Percentiles rank a stretch among this genome's conserved stretches.
These are phyloP conservation scores for Populus tremula DNA, from an alignment of 345 rosid genomes.

Conservation along the genomic window DNA sequence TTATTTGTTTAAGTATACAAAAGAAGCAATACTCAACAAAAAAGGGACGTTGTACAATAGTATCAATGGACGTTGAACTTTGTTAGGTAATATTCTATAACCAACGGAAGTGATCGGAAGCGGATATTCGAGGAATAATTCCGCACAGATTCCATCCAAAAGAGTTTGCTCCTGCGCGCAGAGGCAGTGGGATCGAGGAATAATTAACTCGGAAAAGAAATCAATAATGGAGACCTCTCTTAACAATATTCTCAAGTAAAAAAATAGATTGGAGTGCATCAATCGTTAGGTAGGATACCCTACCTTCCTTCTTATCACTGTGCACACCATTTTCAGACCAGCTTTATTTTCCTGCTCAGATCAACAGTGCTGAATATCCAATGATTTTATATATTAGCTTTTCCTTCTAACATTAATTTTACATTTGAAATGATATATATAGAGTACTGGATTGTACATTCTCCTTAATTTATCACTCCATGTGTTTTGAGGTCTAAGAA, in stretches of 20 bases:
- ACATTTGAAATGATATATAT: no score
- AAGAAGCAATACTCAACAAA: not conserved
- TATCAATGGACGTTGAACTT: not conserved
- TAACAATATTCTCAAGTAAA: not conserved
- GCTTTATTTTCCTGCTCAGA: no score
- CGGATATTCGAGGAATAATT: no score
- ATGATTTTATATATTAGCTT: no score
- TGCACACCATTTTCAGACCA: not conserved
- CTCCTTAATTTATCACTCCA: not conserved
- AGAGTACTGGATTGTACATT: no score
- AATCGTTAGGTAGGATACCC: not conserved
- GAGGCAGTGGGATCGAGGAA: not conserved
- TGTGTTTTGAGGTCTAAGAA: not conserved
- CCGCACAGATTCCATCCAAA: not conserved
- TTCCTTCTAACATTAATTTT: no score
- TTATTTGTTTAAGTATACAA: not conserved
- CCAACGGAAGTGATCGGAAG: not conserved
- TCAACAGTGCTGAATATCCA: no score
- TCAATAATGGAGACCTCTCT: not conserved
- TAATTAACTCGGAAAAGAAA: not conserved
- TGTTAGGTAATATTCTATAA: not conserved
- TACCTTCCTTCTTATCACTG: not conserved
- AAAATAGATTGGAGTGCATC: not conserved
- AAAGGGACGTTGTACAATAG: not conserved
- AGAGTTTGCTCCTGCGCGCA: no score